These are phyloP conservation scores for Cyberlindnera mississippiensis DNA, from an alignment of 805 yeast genomes.

Conservation along the genomic window DNA sequence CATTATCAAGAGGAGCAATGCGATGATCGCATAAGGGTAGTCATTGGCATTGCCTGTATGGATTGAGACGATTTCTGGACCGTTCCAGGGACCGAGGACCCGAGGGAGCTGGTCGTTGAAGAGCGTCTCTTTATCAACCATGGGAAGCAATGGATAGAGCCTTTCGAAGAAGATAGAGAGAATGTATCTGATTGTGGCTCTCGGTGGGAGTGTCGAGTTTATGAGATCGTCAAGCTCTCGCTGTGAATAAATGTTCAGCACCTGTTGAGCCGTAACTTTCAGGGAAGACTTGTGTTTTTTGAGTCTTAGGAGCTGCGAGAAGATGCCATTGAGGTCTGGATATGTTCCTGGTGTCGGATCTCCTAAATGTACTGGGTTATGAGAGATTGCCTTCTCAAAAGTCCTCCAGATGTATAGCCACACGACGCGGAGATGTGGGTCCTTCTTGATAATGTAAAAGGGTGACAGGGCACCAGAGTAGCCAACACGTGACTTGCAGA, in stretches of 20 bases:
- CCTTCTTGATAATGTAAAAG: constrained; percentile 45
- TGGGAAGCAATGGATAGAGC: constrained; percentile 24
- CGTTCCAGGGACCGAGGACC: constrained; percentile 3
- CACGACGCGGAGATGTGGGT: constrained; percentile 36
- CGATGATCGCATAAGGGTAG: constrained; percentile 19
- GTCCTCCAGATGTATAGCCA: constrained; percentile 29
- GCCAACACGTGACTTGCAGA: constrained; percentile 37
- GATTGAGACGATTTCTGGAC: not conserved
- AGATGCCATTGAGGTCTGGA: too few species aligned
- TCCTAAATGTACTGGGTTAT: too few species aligned
- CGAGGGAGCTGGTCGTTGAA: constrained; percentile 11
- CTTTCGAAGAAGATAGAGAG: constrained; percentile 20
- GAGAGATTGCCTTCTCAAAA: too few species aligned
- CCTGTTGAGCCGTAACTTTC: too few species aligned
- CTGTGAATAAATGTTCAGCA: too few species aligned
- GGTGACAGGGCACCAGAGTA: constrained; percentile 53
- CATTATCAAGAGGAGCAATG: constrained; percentile 19
- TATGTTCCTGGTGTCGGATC: too few species aligned
- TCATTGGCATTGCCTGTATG: constrained; percentile 3
- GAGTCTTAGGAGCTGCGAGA: too few species aligned
- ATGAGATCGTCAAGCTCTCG: constrained; percentile 10
- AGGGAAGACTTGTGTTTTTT: too few species aligned
- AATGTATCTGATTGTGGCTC: constrained; percentile 10
- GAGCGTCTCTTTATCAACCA: constrained; percentile 18
- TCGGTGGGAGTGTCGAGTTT: constrained; percentile 15